Conservation (phyloP, 2,329 filamentous ascomycete genomes). For the Hypoxylon sp. region DNA sequence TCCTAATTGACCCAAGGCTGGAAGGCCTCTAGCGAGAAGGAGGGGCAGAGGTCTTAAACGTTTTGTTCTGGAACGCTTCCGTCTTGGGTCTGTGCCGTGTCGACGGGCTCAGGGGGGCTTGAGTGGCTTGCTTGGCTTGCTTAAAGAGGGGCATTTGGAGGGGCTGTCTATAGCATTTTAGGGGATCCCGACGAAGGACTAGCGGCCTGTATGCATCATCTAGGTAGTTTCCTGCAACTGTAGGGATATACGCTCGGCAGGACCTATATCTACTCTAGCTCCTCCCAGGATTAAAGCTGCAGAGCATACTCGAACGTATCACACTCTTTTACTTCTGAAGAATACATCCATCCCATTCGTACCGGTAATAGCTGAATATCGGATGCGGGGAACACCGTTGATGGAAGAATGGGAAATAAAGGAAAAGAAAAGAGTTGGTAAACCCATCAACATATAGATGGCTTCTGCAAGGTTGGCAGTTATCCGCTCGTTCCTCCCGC, state of each 20-base stretch:
- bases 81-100: constrained; percentile 35
- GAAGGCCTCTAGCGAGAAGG: constrained; percentile 14
- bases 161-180: constrained; percentile 25
- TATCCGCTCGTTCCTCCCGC: not conserved
- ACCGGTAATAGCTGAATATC: constrained; percentile 22
- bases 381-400: constrained; percentile 28
- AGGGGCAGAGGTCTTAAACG: constrained; percentile 17
- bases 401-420: constrained; percentile 15
- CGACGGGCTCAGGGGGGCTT: constrained; percentile 20
- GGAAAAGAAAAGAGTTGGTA: constrained; percentile 2
- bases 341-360: constrained; percentile 21
- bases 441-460: constrained; percentile 23
- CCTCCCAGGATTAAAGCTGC: constrained; percentile 32
- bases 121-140: constrained; percentile 20
- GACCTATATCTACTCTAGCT: constrained; percentile 33
- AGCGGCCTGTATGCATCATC: constrained; percentile 35
- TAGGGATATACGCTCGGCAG: constrained; percentile 39
- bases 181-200: constrained; percentile 27
- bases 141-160: constrained; percentile 20
- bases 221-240: constrained; percentile 35
- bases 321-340: constrained; percentile 22
- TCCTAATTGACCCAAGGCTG: constrained; percentile 32
- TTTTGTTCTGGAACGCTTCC: constrained; percentile 44
- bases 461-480: constrained; percentile 7
- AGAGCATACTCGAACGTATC: constrained; percentile 28